These are phyloP conservation scores for Scytalidium sp. DNA, from an alignment of 2,329 filamentous ascomycete genomes.

Conservation along the genomic window DNA sequence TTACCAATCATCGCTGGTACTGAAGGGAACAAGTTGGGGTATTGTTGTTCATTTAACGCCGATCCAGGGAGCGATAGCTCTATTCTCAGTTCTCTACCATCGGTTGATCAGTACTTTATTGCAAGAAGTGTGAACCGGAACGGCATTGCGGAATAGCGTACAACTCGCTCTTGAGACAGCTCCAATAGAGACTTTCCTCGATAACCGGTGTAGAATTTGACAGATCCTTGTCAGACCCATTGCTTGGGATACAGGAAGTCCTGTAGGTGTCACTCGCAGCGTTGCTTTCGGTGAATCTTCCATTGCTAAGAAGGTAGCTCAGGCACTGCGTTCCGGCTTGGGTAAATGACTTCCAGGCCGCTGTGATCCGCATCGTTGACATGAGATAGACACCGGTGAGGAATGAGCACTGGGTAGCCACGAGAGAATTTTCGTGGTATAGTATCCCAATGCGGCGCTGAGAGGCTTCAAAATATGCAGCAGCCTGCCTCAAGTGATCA, in stretches of 20 bases:
- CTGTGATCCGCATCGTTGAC: conserved; percentile 16
- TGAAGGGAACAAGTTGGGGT: too few species aligned
- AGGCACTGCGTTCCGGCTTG: conserved; percentile 15
- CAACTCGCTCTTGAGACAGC: conserved; percentile 23
- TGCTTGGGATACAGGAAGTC: background rate
- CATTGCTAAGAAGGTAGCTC: conserved; percentile 4
- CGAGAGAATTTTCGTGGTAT: conserved; percentile 16
- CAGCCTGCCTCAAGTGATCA: conserved; percentile 11
- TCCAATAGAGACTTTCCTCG: conserved; percentile 24
- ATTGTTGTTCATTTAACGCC: too few species aligned
- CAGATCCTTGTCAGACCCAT: background rate
- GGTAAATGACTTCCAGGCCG: conserved; percentile 19
- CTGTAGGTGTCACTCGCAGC: background rate
- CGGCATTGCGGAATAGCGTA: too few species aligned
- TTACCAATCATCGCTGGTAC: too few species aligned
- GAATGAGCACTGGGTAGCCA: conserved; percentile 18
- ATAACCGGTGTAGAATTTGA: conserved; percentile 5
- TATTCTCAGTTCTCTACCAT: too few species aligned
- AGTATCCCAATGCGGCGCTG: conserved; percentile 19
- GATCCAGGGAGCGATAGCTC: too few species aligned
- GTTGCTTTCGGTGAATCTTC: background rate
- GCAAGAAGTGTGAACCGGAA: too few species aligned
- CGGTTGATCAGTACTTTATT: too few species aligned
- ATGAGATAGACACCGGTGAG: conserved; percentile 19
- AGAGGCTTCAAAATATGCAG: conserved; percentile 17